Evolutionary conservation across 345 rosid species (phyloP).

Genomic region (Dimocarpus longan): DNA sequence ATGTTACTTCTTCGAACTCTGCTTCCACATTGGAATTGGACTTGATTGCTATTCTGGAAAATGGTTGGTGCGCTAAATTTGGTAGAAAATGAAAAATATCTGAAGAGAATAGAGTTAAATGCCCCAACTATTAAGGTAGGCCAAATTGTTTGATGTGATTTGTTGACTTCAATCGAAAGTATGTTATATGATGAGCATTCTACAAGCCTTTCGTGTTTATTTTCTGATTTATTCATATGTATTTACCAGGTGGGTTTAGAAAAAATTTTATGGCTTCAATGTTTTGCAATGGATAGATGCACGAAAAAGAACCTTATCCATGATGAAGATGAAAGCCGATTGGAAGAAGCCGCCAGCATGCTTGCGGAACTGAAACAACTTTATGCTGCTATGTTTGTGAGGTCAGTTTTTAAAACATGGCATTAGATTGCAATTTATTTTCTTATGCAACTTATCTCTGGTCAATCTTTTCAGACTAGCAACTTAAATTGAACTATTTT

Average conservation of each 20-base stretch:
- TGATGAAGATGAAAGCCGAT: neutral
- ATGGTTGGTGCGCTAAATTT: constrained; percentile 6
- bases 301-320: neutral
- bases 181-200: neutral
- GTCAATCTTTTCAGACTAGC: neutral
- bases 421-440: neutral
- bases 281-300: constrained; percentile 1
- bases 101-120: neutral
- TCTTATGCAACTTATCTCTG: neutral
- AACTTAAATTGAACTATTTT: neutral
- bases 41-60: constrained; percentile 17
- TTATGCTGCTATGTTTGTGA: neutral
- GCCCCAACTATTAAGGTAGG: constrained; percentile 18
- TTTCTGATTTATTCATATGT: neutral
- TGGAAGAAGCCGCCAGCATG: too few species aligned
- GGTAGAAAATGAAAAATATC: neutral
- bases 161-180: neutral
- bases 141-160: neutral
- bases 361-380: too few species aligned
- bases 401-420: constrained; percentile 16
- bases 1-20: constrained; percentile 5
- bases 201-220: neutral
- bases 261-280: neutral
- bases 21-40: neutral
- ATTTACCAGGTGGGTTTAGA: constrained; percentile 12